Base-by-base conservation (phyloP, 805 yeast genomes). In the Osmozyma mogii region DNA sequence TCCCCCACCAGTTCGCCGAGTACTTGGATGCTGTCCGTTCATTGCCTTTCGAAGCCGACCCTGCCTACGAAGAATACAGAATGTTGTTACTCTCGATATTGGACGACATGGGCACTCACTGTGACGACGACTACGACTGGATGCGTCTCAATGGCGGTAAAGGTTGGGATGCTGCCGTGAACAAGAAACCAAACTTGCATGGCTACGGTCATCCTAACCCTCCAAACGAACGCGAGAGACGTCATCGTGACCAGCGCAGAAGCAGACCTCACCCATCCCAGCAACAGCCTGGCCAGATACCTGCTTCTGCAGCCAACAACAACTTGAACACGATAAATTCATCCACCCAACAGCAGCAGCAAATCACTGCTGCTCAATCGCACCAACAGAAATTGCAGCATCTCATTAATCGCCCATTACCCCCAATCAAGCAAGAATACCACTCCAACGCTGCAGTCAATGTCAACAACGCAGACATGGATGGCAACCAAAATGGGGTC, bases 71-170 rank as follows among this genome's bases (percentile, higher is more conserved):
- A 34, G 78, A 77, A 44, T 66, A 78, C 41, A 61, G 80, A 33
- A 61, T 68, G 47, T 56, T 81, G 35, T 70, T 83, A 64, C 69
- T 73, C 41, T 68, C 72, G 6, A 74, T 71, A 4, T 57, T 83
- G 42, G 65, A 63, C 29, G 75, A 72, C 33, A 55, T 73, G 38
- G 78, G 78, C 10, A 73, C 73, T 44, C 48, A 57, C 21, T 75
- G 76, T 36, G 85, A 80, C 49, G 82, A 74, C 8, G 72, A 70
- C 38, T 83, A 78, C 46, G 94, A 83, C 49, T 81, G 94, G 94
- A 73, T 78, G 77, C 77, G 71, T 44, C 66, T 82, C 43, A 82
- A 82, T 49, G 74, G 75, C 29, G 92, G 92, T 27, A 71, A 72
- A 49, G 92, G 92, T 11, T 82, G 92, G 92, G 85, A 81, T 50